Base-by-base conservation (phyloP, 257 asterid genomes). In the Linaria vulgaris region DNA sequence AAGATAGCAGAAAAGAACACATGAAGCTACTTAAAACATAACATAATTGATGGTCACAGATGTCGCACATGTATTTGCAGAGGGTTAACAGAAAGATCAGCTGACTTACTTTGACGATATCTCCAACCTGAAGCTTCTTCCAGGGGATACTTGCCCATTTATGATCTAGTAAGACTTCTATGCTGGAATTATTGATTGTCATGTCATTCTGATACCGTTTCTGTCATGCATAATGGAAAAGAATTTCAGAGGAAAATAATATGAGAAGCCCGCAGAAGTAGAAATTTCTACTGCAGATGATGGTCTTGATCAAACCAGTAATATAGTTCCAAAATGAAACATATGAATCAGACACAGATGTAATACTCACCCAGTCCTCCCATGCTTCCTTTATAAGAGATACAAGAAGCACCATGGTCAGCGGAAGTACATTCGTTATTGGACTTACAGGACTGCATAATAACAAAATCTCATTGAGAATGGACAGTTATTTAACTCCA, bases 81-180 rank as follows among this genome's bases (percentile, higher is more conserved):
- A 48, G 56, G 57, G 54, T 55, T 65, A 41, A 56, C 17, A 62
- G 47, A 59, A 30, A 37, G 3, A 17, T 7, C 41, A 34, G 41
- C 41, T 34, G 41, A 77, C 96, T 84, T 82, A 94, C 99, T 77
- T 74, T 88, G 73, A 86, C 77, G 72, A 94, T 82, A 71, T 94
- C 99, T 79, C 99, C 99, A 79, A 91, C 96, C 83, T 90, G 97
- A 78, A 94, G 80, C 82, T 76, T 94, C 88, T 90, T 94, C 99
- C 99, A 94, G 70, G 99, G 94, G 61, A 73, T 84, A 75, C 70
- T 46, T 67, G 79, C 83, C 99, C 97, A 94, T 62, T 48, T 78
- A 74, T 78, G 80, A 78, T 80, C 95, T 86, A 83, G 89, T 82
- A 90, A 83, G 53, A 90, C 75, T 67, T 94, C 99, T 50, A 86